phyloP scores from a whole-genome alignment of 176 grass and related monocot genomes.

The Triticum monococcum region DNA sequence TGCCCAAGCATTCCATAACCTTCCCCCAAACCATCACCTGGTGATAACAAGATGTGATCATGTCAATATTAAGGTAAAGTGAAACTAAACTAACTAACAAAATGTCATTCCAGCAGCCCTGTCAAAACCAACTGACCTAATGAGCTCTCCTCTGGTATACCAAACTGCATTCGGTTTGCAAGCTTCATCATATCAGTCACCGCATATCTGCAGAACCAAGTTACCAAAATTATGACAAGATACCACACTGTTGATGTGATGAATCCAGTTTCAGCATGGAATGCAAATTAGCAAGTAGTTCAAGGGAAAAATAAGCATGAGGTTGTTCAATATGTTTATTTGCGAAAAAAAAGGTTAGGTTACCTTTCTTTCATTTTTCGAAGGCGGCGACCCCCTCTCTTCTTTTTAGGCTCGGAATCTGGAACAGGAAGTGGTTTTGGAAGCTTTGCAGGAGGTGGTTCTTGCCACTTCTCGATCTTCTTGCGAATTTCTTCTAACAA shows the following conservation, averaged over 20 bases:
- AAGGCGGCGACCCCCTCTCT: conserved; percentile 65
- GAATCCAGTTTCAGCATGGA: not conserved
- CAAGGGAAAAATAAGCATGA: not conserved
- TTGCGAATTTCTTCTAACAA: conserved; percentile 75
- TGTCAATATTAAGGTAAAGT: not conserved
- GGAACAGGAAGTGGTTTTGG: conserved; percentile 91
- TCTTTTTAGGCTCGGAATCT: conserved; percentile 81
- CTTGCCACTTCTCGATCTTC: conserved; percentile 96
- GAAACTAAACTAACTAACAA: conserved; percentile 14
- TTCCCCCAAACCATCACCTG: conserved; percentile 90
- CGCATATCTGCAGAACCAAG: conserved; percentile 66
- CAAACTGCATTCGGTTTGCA: conserved; percentile 86
- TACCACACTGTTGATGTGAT: not conserved
- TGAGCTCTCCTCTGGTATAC: conserved; percentile 83
- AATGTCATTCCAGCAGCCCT: not conserved
- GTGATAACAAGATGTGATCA: conserved; percentile 17
- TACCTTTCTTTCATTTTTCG: conserved; percentile 97
- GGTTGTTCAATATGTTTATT: not conserved
- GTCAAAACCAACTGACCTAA: conserved; percentile 53
- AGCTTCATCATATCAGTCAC: conserved; percentile 90
- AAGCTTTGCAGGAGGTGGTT: conserved; percentile 84
- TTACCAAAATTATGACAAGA: not conserved
- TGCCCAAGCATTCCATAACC: conserved; percentile 97
- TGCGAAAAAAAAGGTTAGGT: not conserved
- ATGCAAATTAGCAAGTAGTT: not conserved